Conservation (phyloP, 768 basidiomycete species). For the Lentinula sp. region DNA sequence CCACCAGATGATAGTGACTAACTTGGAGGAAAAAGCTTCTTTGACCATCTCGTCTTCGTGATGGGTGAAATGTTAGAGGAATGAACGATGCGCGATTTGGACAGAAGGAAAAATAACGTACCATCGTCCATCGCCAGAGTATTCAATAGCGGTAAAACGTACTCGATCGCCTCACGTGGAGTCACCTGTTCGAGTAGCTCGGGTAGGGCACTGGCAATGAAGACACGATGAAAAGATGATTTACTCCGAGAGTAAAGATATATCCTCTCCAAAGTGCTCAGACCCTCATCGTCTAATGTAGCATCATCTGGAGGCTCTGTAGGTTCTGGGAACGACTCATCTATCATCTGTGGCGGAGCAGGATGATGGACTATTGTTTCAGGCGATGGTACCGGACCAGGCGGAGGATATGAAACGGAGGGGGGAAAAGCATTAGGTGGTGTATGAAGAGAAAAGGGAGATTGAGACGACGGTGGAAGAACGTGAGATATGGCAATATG, state of each 20-base stretch:
- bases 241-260: conserved; percentile 84
- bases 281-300: conserved; percentile 67
- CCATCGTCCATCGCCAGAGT: conserved; percentile 84
- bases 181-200: conserved; percentile 69
- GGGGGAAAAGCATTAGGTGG: conserved; percentile 15
- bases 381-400: conserved; percentile 13
- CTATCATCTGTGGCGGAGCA: conserved; percentile 15
- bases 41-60: conserved; percentile 75
- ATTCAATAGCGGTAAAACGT: conserved; percentile 86
- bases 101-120: conserved; percentile 24
- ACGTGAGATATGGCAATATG: conserved; percentile 3
- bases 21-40: conserved; percentile 77
- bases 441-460: conserved; percentile 20
- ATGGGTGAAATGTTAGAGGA: conserved; percentile 6
- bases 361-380: conserved; percentile 5
- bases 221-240: conserved; percentile 56
- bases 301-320: conserved; percentile 32
- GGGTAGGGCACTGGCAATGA: conserved; percentile 82
- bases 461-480: conserved; percentile 15
- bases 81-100: not conserved
- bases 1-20: conserved; percentile 88
- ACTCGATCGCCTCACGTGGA: conserved; percentile 86
- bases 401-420: conserved; percentile 14
- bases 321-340: conserved; percentile 28
- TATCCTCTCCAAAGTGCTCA: conserved; percentile 85